These are phyloP conservation scores for Solanum bukasovii DNA, from an alignment of 257 asterid genomes.

Conservation along the genomic window DNA sequence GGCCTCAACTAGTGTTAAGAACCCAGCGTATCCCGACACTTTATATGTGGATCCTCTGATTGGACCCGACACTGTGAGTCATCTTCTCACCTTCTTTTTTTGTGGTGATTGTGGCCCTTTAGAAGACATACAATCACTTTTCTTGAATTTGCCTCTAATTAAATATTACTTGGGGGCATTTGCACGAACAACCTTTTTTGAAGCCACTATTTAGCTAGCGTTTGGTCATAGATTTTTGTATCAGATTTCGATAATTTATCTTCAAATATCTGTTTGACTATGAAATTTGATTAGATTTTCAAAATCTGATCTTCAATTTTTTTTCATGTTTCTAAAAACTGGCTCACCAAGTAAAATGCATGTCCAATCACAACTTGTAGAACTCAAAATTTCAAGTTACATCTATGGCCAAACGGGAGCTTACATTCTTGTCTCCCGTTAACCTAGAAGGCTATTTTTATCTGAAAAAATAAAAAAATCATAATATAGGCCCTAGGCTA, in stretches of 20 bases:
- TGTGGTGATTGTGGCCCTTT: conserved; percentile 5
- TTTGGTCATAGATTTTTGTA: not conserved
- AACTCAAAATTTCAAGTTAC: not conserved
- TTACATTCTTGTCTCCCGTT: not conserved
- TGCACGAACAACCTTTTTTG: not conserved
- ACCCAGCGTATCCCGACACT: conserved; percentile 96
- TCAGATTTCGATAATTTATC: not conserved
- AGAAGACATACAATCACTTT: not conserved
- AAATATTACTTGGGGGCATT: not conserved
- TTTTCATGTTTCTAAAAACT: not conserved
- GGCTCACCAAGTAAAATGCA: not conserved
- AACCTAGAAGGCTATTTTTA: not conserved
- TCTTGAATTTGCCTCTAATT: not conserved
- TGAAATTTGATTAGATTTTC: not conserved
- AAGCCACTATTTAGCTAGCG: not conserved
- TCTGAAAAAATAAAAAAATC: not conserved
- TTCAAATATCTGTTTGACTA: not conserved
- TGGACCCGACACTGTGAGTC: conserved; percentile 93
- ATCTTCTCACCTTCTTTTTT: conserved; percentile 21
- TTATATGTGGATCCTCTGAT: conserved; percentile 97
- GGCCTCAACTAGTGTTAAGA: conserved; percentile 99
- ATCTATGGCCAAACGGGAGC: not conserved
- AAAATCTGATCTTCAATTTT: not conserved
- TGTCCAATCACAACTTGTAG: not conserved
- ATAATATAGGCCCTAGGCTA: not conserved